Percentiles rank a stretch among this genome's conserved stretches.
phyloP scores from a whole-genome alignment of 108 stramenopile genomes.

The Cyclostephanos invisitatus region DNA sequence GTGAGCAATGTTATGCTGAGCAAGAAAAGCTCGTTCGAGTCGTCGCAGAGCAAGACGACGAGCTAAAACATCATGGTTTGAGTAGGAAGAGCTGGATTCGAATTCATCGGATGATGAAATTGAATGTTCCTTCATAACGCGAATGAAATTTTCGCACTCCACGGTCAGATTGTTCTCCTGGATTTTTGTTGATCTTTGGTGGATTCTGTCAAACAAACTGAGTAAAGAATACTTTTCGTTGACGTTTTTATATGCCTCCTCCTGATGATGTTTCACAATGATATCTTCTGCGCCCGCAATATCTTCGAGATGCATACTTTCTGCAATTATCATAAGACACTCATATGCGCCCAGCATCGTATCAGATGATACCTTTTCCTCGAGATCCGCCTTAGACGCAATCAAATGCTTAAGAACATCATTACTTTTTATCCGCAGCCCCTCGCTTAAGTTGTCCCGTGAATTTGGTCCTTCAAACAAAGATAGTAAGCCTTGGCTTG shows the following conservation, averaged over 20 bases:
- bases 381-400: slow-evolving; percentile 21
- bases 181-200: background rate
- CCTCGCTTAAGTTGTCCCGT: slow-evolving; percentile 16
- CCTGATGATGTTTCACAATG: slow-evolving; percentile 5
- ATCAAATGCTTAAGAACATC: slow-evolving; percentile 27
- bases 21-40: slow-evolving; percentile 31
- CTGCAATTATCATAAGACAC: slow-evolving; percentile 42
- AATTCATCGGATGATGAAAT: slow-evolving; percentile 23
- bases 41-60: slow-evolving; percentile 39
- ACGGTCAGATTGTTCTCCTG: slow-evolving; percentile 1
- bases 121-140: slow-evolving; percentile 42
- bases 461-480: background rate
- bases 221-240: slow-evolving; percentile 34
- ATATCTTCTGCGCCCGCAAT: slow-evolving; percentile 45
- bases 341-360: slow-evolving; percentile 37
- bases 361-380: slow-evolving; percentile 26
- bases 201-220: slow-evolving; percentile 30
- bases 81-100: background rate
- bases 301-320: slow-evolving; percentile 42
- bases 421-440: background rate
- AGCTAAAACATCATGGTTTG: slow-evolving; percentile 29
- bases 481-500: slow-evolving; percentile 25
- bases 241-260: slow-evolving; percentile 18
- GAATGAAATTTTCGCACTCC: slow-evolving; percentile 35
- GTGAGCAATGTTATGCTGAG: background rate